phyloP scores from a whole-genome alignment of 805 yeast species.

The Teunomyces kruisii region DNA sequence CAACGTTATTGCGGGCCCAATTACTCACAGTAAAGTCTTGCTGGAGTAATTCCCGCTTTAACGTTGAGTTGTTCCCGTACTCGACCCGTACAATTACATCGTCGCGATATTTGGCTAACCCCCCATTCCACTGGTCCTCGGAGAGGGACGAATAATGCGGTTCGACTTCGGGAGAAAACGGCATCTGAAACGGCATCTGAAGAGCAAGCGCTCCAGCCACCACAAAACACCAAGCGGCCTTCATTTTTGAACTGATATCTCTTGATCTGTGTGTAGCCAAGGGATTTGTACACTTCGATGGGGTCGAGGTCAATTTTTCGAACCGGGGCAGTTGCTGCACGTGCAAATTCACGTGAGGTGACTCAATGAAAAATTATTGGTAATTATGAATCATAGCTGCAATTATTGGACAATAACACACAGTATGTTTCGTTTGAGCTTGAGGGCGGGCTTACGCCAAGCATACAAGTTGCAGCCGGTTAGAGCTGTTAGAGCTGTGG shows the following conservation, averaged over 20 bases:
- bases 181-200: constrained; percentile 5
- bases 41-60: constrained; percentile 18
- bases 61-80: constrained; percentile 20
- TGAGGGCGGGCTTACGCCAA: constrained; percentile 8
- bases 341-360: neutral
- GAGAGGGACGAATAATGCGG: constrained; percentile 33
- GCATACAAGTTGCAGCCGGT: constrained; percentile 1
- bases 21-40: constrained; percentile 16
- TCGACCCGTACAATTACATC: constrained; percentile 47
- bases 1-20: constrained; percentile 50
- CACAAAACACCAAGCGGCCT: neutral
- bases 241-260: neutral
- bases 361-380: neutral
- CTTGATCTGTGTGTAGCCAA: neutral
- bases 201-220: constrained; percentile 3
- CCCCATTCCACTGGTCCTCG: constrained; percentile 34
- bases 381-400: neutral
- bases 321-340: neutral
- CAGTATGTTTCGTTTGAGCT: constrained; percentile 4
- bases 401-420: neutral
- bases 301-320: neutral
- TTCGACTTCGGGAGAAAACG: neutral
- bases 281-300: neutral
- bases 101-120: constrained; percentile 39
- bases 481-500: neutral